Percentiles rank a stretch among this genome's conserved stretches.
Evolutionary conservation across 805 yeast species (phyloP).

Genomic region (Maudiozyma bulderi): DNA sequence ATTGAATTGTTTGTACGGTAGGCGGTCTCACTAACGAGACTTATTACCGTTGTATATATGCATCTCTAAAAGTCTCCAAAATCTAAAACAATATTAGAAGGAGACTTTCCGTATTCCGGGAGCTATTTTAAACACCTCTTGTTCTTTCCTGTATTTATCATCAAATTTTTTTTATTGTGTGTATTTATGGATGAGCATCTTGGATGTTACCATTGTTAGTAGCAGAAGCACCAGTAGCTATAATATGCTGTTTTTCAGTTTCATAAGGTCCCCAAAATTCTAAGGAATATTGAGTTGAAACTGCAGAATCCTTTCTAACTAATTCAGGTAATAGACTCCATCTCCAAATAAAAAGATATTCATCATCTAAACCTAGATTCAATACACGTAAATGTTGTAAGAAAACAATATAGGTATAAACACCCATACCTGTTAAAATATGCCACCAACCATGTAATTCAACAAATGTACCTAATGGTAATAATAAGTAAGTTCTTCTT

Average conservation of each 20-base stretch:
- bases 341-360: conserved; percentile 50
- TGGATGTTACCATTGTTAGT: background rate
- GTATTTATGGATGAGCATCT: background rate
- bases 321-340: conserved; percentile 52
- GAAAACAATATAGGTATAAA: conserved; percentile 74
- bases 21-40: too few species aligned
- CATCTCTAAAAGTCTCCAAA: too few species aligned
- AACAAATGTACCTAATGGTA: conserved; percentile 71
- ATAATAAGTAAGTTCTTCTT: conserved; percentile 59
- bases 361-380: conserved; percentile 45
- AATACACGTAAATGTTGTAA: conserved; percentile 66
- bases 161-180: background rate
- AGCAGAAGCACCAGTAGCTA: background rate
- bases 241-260: conserved; percentile 1
- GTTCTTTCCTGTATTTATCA: too few species aligned
- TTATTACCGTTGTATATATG: too few species aligned
- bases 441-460: conserved; percentile 99
- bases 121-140: too few species aligned
- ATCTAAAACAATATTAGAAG: too few species aligned
- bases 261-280: conserved; percentile 13
- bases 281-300: conserved; percentile 20
- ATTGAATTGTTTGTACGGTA: too few species aligned
- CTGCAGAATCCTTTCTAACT: conserved; percentile 13
- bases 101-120: too few species aligned
- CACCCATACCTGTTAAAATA: conserved; percentile 74